Base-by-base conservation (phyloP, 225 moss, liverwort and hornwort species). In the Bryum argenteum region DNA sequence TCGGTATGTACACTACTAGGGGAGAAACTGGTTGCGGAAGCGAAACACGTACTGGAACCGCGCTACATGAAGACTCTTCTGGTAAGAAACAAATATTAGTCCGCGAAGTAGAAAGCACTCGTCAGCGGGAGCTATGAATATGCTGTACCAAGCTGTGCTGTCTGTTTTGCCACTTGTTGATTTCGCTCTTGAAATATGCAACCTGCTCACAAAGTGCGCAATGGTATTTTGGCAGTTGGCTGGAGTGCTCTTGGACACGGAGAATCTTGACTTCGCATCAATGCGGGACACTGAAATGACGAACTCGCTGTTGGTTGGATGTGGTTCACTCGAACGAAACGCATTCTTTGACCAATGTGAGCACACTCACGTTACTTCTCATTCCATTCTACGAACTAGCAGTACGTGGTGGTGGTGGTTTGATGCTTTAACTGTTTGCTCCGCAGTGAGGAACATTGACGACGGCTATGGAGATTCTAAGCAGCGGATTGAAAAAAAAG, bases 61-160 rank as follows among this genome's bases (percentile, higher is more conserved):
- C 87, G 84, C 26, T 87, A 87, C 69, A 82, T 84, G 78, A 87
- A 87, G 77, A 79, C 87, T n/a, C 84, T 87, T 21, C 62, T 87
- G 87, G 87, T 87, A 84, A 77, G 76, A 75, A 70, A 52, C 28
- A 43, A 51, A n/a, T 8, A 23, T 4, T 45, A 11, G 13, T 45
- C 13, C 42, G 17, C 14, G 7, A 59, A 60, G 2, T 21, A 14
- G 50, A 56, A 54, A n/a, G n/a, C n/a, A n/a, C n/a, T n/a, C n/a
- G n/a, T n/a, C n/a, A n/a, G n/a, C n/a, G n/a, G n/a, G n/a, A n/a
- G n/a, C n/a, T n/a, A n/a, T n/a, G n/a, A n/a, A n/a, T n/a, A n/a
- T n/a, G n/a, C n/a, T n/a, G n/a, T n/a, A n/a, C n/a, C n/a, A n/a
- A n/a, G n/a, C n/a, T 26, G 4, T 26, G 26, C 26, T 26, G 26